These are phyloP conservation scores for Centaurea solstitialis DNA, from an alignment of 129 eudicot species.

Conservation along the genomic window DNA sequence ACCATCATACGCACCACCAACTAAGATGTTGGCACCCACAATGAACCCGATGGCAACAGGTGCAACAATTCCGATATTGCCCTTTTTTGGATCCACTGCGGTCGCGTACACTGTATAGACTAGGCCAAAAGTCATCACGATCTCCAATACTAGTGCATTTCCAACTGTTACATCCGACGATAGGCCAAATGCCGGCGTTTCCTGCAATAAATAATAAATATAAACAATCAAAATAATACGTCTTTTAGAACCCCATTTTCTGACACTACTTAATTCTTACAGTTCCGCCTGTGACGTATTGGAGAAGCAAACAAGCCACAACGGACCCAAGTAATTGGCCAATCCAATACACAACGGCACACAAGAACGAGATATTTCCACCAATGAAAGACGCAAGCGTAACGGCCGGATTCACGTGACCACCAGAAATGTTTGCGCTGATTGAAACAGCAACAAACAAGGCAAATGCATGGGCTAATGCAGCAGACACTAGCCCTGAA, in stretches of 20 bases:
- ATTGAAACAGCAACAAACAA: conserved; percentile 68
- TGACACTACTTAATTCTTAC: conserved; percentile 23
- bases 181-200: conserved; percentile 53
- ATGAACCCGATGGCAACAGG: conserved; percentile 74
- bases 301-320: conserved; percentile 73
- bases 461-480: conserved; percentile 68
- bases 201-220: conserved; percentile 33
- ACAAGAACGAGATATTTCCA: conserved; percentile 61
- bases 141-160: conserved; percentile 68
- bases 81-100: conserved; percentile 79
- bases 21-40: conserved; percentile 82
- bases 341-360: conserved; percentile 68
- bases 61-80: conserved; percentile 60
- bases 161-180: conserved; percentile 55
- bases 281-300: conserved; percentile 72
- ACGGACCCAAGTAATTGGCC: conserved; percentile 63
- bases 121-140: conserved; percentile 75
- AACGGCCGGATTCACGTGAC: conserved; percentile 80
- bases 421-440: conserved; percentile 73
- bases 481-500: conserved; percentile 57
- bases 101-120: conserved; percentile 76
- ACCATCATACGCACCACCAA: conserved; percentile 77
- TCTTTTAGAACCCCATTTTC: neutral
- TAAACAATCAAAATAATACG: neutral
- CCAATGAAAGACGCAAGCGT: conserved; percentile 75